These are phyloP conservation scores for Arthromyces matolae DNA, from an alignment of 768 basidiomycete species.

Conservation along the genomic window DNA sequence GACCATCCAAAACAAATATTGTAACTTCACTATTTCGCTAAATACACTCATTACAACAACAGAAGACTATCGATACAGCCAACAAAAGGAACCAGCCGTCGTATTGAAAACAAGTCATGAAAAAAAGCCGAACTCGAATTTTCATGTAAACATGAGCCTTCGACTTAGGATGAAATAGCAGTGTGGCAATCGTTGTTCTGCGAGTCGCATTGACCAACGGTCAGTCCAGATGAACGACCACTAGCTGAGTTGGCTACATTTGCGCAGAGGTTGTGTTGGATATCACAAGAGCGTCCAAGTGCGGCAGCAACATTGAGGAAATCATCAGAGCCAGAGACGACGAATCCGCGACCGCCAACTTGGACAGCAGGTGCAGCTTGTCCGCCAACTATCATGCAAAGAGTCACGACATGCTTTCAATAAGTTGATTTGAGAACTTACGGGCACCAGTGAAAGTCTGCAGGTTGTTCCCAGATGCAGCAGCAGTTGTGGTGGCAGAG, in stretches of 20 bases:
- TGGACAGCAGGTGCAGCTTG: conserved; percentile 40
- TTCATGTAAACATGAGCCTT: neutral
- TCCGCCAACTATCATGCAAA: conserved; percentile 36
- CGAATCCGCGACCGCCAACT: conserved; percentile 45
- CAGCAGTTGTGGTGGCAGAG: conserved; percentile 16
- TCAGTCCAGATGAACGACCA: conserved; percentile 32
- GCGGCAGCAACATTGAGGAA: conserved; percentile 49
- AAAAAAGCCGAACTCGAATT: too few relatives aligned
- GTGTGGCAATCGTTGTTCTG: conserved; percentile 33
- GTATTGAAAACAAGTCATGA: neutral
- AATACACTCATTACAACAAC: neutral
- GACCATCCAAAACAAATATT: too few relatives aligned
- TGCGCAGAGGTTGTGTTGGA: conserved; percentile 55
- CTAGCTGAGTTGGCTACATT: conserved; percentile 45
- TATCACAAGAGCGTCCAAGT: conserved; percentile 54
- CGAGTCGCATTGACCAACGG: conserved; percentile 36
- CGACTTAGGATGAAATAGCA: conserved; percentile 10
- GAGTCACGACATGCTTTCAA: neutral
- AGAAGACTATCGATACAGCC: conserved; percentile 6
- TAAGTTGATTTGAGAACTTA: conserved; percentile 23
- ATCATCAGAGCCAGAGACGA: conserved; percentile 37
- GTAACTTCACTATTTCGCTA: neutral
- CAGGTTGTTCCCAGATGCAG: conserved; percentile 33
- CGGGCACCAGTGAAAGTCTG: conserved; percentile 51
- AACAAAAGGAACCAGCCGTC: conserved; percentile 3